Evolutionary conservation across 345 rosid species (phyloP).

Genomic region (Citrus unshiu): DNA sequence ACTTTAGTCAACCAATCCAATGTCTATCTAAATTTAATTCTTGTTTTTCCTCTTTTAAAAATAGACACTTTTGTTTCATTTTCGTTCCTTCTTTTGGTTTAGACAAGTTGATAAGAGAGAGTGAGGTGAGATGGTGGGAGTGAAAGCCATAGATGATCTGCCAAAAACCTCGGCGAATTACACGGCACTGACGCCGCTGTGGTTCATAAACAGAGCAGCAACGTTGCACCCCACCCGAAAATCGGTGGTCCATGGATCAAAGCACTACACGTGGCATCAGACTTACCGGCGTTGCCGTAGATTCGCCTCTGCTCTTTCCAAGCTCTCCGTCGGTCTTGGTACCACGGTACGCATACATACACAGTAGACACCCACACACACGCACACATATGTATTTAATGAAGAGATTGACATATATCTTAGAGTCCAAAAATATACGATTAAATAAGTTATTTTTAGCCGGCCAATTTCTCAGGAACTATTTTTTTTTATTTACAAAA

Average conservation of each 20-base stretch:
- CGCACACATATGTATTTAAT: no score
- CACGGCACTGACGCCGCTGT: slow-evolving; percentile 82
- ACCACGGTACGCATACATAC: slow-evolving; percentile 43
- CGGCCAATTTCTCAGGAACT: no score
- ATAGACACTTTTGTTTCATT: no score
- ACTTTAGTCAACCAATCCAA: no score
- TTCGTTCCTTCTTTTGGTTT: no score
- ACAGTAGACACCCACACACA: no score
- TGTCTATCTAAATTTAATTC: no score
- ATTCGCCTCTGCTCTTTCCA: slow-evolving; percentile 76
- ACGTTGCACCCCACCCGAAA: slow-evolving; percentile 62
- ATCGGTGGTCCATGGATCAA: slow-evolving; percentile 68
- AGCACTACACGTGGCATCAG: slow-evolving; percentile 70
- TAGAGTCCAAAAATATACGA: no score
- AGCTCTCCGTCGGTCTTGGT: slow-evolving; percentile 62
- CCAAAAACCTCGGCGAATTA: slow-evolving; percentile 78
- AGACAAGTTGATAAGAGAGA: not conserved
- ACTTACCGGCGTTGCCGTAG: slow-evolving; percentile 81
- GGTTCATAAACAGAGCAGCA: slow-evolving; percentile 87
- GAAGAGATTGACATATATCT: no score
- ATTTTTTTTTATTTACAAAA: no score
- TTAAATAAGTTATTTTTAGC: no score
- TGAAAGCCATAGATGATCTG: slow-evolving; percentile 74
- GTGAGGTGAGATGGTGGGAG: slow-evolving; percentile 23
- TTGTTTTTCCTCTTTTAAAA: no score